Evolutionary conservation across 345 rosid species (phyloP).

Genomic region (Corchorus olitorius): DNA sequence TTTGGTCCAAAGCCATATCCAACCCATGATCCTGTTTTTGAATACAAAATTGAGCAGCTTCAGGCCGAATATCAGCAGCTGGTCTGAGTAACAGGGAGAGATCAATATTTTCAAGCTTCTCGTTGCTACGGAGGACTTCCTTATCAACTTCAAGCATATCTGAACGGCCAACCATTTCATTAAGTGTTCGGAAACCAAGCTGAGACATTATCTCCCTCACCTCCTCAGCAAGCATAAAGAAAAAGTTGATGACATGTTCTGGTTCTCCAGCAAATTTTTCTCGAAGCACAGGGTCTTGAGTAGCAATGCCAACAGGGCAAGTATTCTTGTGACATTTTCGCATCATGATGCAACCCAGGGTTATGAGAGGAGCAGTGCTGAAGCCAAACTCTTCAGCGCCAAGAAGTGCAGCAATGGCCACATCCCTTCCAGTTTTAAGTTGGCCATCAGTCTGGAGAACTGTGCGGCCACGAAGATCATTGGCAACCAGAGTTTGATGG

Average conservation of each 20-base stretch:
- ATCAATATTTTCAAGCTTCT: conserved; percentile 88
- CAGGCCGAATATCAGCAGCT: conserved; percentile 95
- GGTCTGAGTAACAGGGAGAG: conserved; percentile 84
- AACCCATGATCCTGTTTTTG: conserved; percentile 96
- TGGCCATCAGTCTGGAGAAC: conserved; percentile 99
- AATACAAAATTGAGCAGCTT: conserved; percentile 88
- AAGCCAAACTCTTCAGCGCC: conserved; percentile 99
- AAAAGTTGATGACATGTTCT: conserved; percentile 95
- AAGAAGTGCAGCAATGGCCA: conserved; percentile 95
- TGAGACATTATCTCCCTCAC: conserved; percentile 93
- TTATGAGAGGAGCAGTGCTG: conserved; percentile 98
- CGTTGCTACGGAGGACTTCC: conserved; percentile 75
- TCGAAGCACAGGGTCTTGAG: conserved; percentile 98
- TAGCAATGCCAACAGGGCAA: conserved; percentile 99
- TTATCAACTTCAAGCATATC: conserved; percentile 97
- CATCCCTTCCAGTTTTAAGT: conserved; percentile 98
- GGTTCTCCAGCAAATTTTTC: conserved; percentile 99
- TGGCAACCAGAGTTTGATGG: conserved; percentile 98
- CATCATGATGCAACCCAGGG: conserved; percentile 99
- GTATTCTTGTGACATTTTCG: conserved; percentile 99
- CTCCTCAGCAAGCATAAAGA: conserved; percentile 99
- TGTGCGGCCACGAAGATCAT: conserved; percentile 99
- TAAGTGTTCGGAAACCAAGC: conserved; percentile 80
- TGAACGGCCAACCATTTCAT: conserved; percentile 98
- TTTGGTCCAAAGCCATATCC: conserved; percentile 91